Evolutionary conservation across 305 asterid species (phyloP).

Genomic region (Petunia hybrid): DNA sequence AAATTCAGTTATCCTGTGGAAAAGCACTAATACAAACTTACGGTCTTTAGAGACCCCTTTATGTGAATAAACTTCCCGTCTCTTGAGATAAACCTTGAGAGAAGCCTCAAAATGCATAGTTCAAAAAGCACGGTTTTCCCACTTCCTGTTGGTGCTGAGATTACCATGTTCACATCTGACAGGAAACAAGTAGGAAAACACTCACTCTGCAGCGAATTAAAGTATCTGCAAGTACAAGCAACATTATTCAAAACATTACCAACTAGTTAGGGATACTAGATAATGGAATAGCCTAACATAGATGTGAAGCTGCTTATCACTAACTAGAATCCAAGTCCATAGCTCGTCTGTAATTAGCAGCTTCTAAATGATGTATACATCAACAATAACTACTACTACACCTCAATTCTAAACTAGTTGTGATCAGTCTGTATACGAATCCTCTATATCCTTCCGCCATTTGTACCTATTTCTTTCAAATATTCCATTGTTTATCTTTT

Average conservation of each 20-base stretch:
- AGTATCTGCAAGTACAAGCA: slow-evolving; percentile 61
- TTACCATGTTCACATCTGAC: slow-evolving; percentile 93
- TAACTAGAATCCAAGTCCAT: not conserved
- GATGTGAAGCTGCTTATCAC: not conserved
- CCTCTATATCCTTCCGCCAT: not conserved
- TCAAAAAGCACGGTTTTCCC: slow-evolving; percentile 97
- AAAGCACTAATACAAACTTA: slow-evolving; percentile 45
- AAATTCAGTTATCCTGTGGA: slow-evolving; percentile 7
- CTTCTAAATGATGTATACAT: slow-evolving; percentile 13
- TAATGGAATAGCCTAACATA: not conserved
- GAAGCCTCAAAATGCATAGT: slow-evolving; percentile 93
- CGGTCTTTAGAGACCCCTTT: slow-evolving; percentile 89
- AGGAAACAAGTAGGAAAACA: slow-evolving; percentile 86
- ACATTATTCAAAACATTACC: slow-evolving; percentile 17
- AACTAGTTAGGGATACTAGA: slow-evolving; percentile 24
- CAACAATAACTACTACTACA: not conserved
- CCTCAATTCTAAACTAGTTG: slow-evolving; percentile 19
- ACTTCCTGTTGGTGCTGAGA: slow-evolving; percentile 99
- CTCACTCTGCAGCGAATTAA: slow-evolving; percentile 95
- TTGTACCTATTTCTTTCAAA: not conserved
- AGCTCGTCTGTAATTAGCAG: not conserved
- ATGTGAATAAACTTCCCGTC: slow-evolving; percentile 68
- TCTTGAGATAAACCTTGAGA: slow-evolving; percentile 74
- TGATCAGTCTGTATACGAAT: not conserved
- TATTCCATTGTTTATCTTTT: not conserved